A percentile compares a stretch with the other conserved stretches of the same genome.
Evolutionary conservation across 176 grass and related monocot genomes (phyloP).

Genomic region (Oryza coarctata): DNA sequence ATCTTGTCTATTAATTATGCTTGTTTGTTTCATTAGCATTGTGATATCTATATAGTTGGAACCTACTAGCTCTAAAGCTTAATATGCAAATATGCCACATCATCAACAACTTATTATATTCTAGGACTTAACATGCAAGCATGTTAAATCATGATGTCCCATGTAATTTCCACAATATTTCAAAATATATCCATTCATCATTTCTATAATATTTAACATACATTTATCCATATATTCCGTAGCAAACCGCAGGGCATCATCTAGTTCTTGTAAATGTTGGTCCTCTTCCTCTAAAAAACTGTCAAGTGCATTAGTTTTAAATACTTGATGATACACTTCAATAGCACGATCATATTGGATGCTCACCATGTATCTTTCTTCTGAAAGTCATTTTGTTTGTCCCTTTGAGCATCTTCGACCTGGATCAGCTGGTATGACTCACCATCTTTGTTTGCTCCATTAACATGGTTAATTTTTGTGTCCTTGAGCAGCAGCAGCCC

Average conservation of each 20-base stretch:
- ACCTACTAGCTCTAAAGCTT: too few relatives aligned
- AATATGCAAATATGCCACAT: too few relatives aligned
- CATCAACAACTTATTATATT: too few relatives aligned
- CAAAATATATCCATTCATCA: too few relatives aligned
- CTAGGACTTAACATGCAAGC: too few relatives aligned
- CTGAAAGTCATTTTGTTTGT: constrained; percentile 32
- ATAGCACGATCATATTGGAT: neutral
- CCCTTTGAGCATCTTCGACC: constrained; percentile 38
- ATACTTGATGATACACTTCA: constrained; percentile 10
- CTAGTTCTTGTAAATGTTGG: neutral
- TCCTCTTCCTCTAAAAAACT: neutral
- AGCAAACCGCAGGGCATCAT: too few relatives aligned
- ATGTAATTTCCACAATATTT: too few relatives aligned
- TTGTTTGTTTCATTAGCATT: neutral
- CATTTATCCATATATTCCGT: too few relatives aligned
- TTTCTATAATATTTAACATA: too few relatives aligned
- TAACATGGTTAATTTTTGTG: constrained; percentile 37
- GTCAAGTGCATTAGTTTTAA: constrained; percentile 9
- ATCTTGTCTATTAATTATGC: neutral
- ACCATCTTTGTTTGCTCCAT: constrained; percentile 28
- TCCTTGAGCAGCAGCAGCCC: constrained; percentile 49
- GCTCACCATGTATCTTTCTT: constrained; percentile 22
- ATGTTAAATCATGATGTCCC: too few relatives aligned
- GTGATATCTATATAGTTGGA: too few relatives aligned
- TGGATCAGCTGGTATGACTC: constrained; percentile 40